Percentiles rank a stretch among this genome's conserved stretches.
phyloP scores from a whole-genome alignment of 257 asterid genomes.

The Dorcoceras hygrometricum region DNA sequence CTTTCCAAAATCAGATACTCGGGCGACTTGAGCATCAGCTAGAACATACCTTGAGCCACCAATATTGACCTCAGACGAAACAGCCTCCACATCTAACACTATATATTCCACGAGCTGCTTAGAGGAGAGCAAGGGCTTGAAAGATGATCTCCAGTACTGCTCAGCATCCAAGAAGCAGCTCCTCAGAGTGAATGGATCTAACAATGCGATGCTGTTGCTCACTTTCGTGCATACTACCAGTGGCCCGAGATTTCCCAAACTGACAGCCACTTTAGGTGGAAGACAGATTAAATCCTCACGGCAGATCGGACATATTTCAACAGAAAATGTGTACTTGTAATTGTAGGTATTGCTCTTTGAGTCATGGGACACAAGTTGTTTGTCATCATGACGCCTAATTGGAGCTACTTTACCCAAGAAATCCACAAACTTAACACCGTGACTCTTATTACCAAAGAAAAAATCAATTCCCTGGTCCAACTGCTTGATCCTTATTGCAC shows the following conservation, averaged over 20 bases:
- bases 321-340: slow-evolving; percentile 28
- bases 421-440: slow-evolving; percentile 29
- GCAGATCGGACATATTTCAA: slow-evolving; percentile 27
- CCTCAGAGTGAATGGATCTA: slow-evolving; percentile 22
- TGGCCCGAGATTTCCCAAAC: slow-evolving; percentile 25
- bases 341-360: slow-evolving; percentile 22
- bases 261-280: slow-evolving; percentile 10
- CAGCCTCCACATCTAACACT: slow-evolving; percentile 22
- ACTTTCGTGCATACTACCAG: slow-evolving; percentile 24
- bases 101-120: slow-evolving; percentile 31
- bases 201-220: slow-evolving; percentile 18
- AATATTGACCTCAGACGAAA: slow-evolving; percentile 21
- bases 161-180: slow-evolving; percentile 26
- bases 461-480: slow-evolving; percentile 31
- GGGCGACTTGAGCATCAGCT: slow-evolving; percentile 32
- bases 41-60: slow-evolving; percentile 25
- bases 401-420: slow-evolving; percentile 25
- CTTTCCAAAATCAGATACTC: slow-evolving; percentile 31
- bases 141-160: slow-evolving; percentile 22
- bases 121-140: slow-evolving; percentile 28
- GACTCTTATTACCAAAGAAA: slow-evolving; percentile 27
- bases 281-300: slow-evolving; percentile 34
- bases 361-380: slow-evolving; percentile 31
- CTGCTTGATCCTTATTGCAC: slow-evolving; percentile 23
- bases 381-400: slow-evolving; percentile 21